Evolutionary conservation across 352 stramenopile genomes (phyloP).

Genomic region (Phytophthora europaea): DNA sequence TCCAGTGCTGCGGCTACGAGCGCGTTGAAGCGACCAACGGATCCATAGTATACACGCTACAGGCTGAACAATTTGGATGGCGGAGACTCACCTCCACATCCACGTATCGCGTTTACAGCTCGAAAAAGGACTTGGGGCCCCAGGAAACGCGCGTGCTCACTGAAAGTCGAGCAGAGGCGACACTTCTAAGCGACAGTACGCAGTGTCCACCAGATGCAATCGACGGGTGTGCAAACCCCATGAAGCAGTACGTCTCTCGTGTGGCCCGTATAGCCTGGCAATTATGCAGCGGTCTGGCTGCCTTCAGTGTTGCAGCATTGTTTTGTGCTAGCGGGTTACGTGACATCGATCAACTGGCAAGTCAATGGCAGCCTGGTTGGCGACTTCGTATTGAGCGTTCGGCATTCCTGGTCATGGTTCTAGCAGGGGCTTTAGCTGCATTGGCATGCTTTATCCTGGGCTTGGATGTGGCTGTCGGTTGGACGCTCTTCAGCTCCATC

Average conservation of each 20-base stretch:
- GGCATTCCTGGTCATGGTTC: constrained; percentile 26
- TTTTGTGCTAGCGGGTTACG: constrained; percentile 24
- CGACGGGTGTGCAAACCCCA: constrained; percentile 37
- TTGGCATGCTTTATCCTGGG: constrained; percentile 46
- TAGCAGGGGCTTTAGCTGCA: constrained; percentile 39
- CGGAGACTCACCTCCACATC: constrained; percentile 31
- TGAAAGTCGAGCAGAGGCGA: constrained; percentile 22
- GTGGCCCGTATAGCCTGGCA: constrained; percentile 36
- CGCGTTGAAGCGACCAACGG: constrained; percentile 40
- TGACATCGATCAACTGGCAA: constrained; percentile 1
- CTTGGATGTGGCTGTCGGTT: constrained; percentile 48
- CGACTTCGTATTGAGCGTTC: constrained; percentile 20
- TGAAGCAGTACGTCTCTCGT: constrained; percentile 46
- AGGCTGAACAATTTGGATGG: constrained; percentile 45
- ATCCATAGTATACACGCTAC: constrained; percentile 44
- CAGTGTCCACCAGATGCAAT: constrained; percentile 19
- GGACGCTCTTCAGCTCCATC: constrained; percentile 58
- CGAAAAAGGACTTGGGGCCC: neutral
- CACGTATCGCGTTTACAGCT: constrained; percentile 31
- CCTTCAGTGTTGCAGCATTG: constrained; percentile 28
- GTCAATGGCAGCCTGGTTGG: constrained; percentile 29
- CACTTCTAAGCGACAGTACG: neutral
- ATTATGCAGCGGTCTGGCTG: constrained; percentile 23
- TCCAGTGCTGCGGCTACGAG: constrained; percentile 61
- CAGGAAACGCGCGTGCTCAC: constrained; percentile 21